Conservation (phyloP, 306 rosid species). For the Castanea crenata region DNA sequence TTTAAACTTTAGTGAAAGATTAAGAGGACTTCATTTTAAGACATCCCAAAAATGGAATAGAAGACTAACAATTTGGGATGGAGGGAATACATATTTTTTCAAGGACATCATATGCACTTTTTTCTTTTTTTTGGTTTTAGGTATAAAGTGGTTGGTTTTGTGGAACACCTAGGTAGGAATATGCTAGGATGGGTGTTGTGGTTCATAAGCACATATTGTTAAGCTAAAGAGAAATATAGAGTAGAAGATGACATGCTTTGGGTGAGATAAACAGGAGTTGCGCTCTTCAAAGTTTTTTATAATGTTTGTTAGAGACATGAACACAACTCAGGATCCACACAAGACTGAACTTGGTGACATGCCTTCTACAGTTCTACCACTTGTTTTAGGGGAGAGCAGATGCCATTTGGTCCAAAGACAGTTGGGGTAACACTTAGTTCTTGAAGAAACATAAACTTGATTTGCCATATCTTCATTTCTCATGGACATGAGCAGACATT, state of each 20-base stretch:
- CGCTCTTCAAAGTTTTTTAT: not conserved
- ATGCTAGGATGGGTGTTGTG: no score
- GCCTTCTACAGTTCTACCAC: not conserved
- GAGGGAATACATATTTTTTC: no score
- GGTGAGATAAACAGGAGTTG: not conserved
- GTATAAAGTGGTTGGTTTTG: no score
- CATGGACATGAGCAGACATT: not conserved
- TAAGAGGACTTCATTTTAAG: no score
- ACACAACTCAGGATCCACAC: not conserved
- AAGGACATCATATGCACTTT: no score
- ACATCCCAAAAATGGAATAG: no score
- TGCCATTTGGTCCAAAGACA: not conserved
- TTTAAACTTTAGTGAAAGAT: no score
- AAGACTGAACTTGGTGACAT: not conserved
- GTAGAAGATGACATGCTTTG: not conserved
- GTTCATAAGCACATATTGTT: not conserved
- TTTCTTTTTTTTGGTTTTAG: no score
- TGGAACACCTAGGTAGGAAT: no score
- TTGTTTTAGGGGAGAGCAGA: not conserved
- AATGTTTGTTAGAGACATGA: not conserved
- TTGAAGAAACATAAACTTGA: not conserved
- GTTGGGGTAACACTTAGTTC: not conserved
- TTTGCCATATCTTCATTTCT: not conserved
- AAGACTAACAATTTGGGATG: no score
- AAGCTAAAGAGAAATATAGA: not conserved